phyloP scores from a whole-genome alignment of 768 basidiomycete species.

The Mycena albidolilacea region DNA sequence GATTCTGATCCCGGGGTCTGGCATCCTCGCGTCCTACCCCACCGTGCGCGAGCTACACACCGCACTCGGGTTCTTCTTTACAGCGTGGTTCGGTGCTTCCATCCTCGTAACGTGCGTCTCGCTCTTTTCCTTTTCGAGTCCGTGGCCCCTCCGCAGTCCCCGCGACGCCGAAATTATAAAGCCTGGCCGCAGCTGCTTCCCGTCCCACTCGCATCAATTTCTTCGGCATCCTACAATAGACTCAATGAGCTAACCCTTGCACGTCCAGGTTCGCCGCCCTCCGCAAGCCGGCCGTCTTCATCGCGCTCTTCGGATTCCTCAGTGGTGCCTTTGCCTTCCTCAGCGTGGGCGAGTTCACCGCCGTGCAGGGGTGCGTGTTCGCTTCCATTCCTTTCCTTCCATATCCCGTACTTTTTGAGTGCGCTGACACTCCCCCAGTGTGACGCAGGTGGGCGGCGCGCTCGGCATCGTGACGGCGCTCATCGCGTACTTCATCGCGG shows the following conservation, averaged over 20 bases:
- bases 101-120: slow-evolving; percentile 72
- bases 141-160: slow-evolving; percentile 26
- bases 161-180: slow-evolving; percentile 22
- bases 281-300: slow-evolving; percentile 42
- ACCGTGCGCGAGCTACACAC: slow-evolving; percentile 54
- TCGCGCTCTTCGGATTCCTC: slow-evolving; percentile 42
- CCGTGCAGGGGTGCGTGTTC: slow-evolving; percentile 37
- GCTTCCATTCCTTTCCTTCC: slow-evolving; percentile 23
- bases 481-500: slow-evolving; percentile 48
- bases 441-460: slow-evolving; percentile 45
- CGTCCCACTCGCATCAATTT: slow-evolving; percentile 33
- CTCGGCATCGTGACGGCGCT: slow-evolving; percentile 48
- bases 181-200: slow-evolving; percentile 23
- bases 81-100: slow-evolving; percentile 81
- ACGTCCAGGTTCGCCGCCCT: slow-evolving; percentile 36
- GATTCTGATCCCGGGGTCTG: slow-evolving; percentile 78
- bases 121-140: slow-evolving; percentile 13
- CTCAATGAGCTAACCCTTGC: slow-evolving; percentile 27
- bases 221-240: slow-evolving; percentile 28
- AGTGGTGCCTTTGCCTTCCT: slow-evolving; percentile 40
- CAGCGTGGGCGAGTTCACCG: slow-evolving; percentile 41
- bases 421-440: slow-evolving; percentile 36
- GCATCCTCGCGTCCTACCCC: slow-evolving; percentile 69
- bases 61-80: slow-evolving; percentile 82
- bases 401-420: slow-evolving; percentile 16